Evolutionary conservation across 352 stramenopile species (phyloP).

Genomic region (Globisporangium nunn): DNA sequence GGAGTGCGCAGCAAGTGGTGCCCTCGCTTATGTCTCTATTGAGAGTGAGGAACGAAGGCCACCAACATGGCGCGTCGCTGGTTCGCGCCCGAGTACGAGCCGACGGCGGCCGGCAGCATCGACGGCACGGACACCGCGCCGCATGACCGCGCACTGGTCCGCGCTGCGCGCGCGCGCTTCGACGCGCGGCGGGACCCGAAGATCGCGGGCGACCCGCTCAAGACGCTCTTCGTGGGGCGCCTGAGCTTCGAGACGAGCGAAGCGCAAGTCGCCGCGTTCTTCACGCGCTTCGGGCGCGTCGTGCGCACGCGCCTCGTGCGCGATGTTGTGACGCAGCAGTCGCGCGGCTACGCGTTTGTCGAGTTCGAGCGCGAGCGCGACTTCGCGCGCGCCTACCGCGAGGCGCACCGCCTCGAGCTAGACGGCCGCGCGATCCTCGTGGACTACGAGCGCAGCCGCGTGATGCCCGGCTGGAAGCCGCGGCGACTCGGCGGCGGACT

Average conservation of each 20-base stretch:
- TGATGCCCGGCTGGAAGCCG: slow-evolving; percentile 81
- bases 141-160: slow-evolving; percentile 60
- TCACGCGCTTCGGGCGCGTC: slow-evolving; percentile 41
- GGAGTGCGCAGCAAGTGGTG: too few species aligned
- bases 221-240: slow-evolving; percentile 68
- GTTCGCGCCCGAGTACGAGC: slow-evolving; percentile 68
- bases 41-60: not conserved
- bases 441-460: slow-evolving; percentile 67
- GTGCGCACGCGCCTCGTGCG: slow-evolving; percentile 51
- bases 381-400: slow-evolving; percentile 52
- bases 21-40: too few species aligned
- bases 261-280: slow-evolving; percentile 32
- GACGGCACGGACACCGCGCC: slow-evolving; percentile 51
- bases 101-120: slow-evolving; percentile 59
- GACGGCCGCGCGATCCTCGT: slow-evolving; percentile 63
- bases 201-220: slow-evolving; percentile 53
- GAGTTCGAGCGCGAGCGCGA: slow-evolving; percentile 50
- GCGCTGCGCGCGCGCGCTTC: slow-evolving; percentile 38
- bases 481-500: slow-evolving; percentile 69
- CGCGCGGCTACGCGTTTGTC: slow-evolving; percentile 76
- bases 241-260: slow-evolving; percentile 54
- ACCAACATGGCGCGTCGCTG: slow-evolving; percentile 18
- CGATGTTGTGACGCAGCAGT: slow-evolving; percentile 52
- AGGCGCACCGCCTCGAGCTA: slow-evolving; percentile 42
- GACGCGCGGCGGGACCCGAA: slow-evolving; percentile 49